A percentile compares a stretch with the other conserved stretches of the same genome.
phyloP scores from a whole-genome alignment of 768 basidiomycete species.

The Boletus rubroflammeus region DNA sequence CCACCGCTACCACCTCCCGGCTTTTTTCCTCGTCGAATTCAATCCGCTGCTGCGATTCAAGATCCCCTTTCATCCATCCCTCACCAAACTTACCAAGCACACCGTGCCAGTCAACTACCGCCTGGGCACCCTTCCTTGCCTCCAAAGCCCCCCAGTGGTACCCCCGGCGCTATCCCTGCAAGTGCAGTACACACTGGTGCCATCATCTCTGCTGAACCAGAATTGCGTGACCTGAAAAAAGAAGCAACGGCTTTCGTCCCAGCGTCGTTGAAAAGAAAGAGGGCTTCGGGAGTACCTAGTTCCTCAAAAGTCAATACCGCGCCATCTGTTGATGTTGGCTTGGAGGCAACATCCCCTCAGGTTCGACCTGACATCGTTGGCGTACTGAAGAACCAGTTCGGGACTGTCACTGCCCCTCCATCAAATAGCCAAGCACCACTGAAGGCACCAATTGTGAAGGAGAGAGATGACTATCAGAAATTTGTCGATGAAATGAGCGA shows the following conservation, averaged over 20 bases:
- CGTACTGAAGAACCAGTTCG: conserved; percentile 58
- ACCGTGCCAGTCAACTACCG: conserved; percentile 44
- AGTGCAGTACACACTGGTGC: conserved; percentile 45
- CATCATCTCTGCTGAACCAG: conserved; percentile 78
- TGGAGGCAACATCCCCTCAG: conserved; percentile 27
- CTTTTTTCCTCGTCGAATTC: conserved; percentile 56
- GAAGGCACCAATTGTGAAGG: conserved; percentile 34
- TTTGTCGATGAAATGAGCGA: conserved; percentile 77
- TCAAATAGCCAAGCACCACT: conserved; percentile 12
- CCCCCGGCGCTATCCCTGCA: conserved; percentile 42
- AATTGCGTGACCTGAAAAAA: conserved; percentile 90
- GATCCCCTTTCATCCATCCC: conserved; percentile 76
- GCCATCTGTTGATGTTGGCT: conserved; percentile 43
- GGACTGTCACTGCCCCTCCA: conserved; percentile 32
- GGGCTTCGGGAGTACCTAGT: conserved; percentile 33
- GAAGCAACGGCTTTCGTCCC: conserved; percentile 94
- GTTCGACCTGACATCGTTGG: conserved; percentile 66
- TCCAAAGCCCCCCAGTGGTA: conserved; percentile 33
- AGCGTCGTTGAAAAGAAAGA: conserved; percentile 74
- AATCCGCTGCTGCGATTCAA: conserved; percentile 54
- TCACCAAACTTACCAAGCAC: conserved; percentile 75
- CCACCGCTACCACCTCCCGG: conserved; percentile 54
- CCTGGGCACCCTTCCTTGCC: conserved; percentile 44
- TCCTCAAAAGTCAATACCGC: conserved; percentile 59
- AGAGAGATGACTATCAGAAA: conserved; percentile 69